Evolutionary conservation across 176 grass and related monocot genomes (phyloP).

Genomic region (Zoysia pacifica): DNA sequence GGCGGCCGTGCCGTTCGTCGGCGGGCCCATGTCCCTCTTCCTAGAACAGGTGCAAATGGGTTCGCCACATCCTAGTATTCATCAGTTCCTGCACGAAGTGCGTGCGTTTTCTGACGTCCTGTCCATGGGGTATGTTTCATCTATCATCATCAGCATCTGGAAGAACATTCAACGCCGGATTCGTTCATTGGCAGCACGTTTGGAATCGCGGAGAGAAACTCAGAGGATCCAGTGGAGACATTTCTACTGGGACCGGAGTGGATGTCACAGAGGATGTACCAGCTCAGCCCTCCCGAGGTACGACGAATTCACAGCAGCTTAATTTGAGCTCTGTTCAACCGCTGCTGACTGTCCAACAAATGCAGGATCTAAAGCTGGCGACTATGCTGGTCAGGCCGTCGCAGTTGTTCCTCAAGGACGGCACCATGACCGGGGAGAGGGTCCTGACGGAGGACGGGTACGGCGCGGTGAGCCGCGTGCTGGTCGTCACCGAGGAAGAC

Average conservation of each 20-base stretch:
- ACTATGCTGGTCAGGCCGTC: slow-evolving; percentile 26
- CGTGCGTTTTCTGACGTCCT: neutral
- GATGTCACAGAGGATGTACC: slow-evolving; percentile 1
- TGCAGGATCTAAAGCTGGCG: slow-evolving; percentile 40
- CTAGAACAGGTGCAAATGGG: slow-evolving; percentile 26
- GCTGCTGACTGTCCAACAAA: neutral
- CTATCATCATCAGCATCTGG: neutral
- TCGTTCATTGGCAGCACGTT: slow-evolving; percentile 26
- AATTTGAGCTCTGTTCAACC: neutral
- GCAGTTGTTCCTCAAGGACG: slow-evolving; percentile 17
- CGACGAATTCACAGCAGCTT: too few relatives aligned
- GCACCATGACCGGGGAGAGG: neutral
- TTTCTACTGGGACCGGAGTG: slow-evolving; percentile 33
- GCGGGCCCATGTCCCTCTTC: neutral
- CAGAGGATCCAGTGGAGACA: neutral
- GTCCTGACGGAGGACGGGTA: slow-evolving; percentile 4
- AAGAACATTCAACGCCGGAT: neutral
- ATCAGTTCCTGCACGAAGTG: neutral
- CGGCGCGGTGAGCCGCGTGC: slow-evolving; percentile 19
- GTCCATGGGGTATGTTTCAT: neutral
- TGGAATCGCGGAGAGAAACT: neutral
- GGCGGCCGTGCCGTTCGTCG: slow-evolving; percentile 32
- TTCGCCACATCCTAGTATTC: too few relatives aligned
- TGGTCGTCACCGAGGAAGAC: slow-evolving; percentile 27
- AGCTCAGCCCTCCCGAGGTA: slow-evolving; percentile 21